Base-by-base conservation (phyloP, 345 rosid species). In the Eucalyptus marginata region DNA sequence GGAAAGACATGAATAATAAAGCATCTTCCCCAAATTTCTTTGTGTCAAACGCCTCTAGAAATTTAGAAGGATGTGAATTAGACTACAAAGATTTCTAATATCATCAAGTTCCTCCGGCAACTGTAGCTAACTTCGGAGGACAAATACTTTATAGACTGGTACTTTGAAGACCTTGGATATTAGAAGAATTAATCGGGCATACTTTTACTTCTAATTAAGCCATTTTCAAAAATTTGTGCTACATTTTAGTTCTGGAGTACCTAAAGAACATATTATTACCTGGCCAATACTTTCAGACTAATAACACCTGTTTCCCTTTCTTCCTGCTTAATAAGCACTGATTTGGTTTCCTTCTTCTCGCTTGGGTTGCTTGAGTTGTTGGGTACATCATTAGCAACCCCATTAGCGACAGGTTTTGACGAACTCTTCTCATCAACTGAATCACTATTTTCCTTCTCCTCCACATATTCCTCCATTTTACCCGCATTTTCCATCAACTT, bases 401-500 rank as follows among this genome's bases (percentile, higher is more conserved):
- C 99, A 92, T 95, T 97, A 86, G 93, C 93, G 13, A 92, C 92
- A 89, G 94, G 91, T 92, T 93, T 94, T 86, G 93, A 89, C 86
- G 90, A 87, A 31, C 91, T 89, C 56, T 91, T 89, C 80, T 90
- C 86, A 90, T 95, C 98, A 87, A 79, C 89, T 46, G 89, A 89
- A 88, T 95, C 94, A 80, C 89, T 93, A 89, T 92, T 94, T 89
- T 91, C 96, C 88, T 92, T 93, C 91, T 95, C 99, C 90, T 95
- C 99, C 36, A 86, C 95, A 90, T 94, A 95, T 68, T 98, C 99
- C 94, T 98, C 99, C 95, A 98, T 95, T 94, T 98, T 98, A 44
- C 99, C 99, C 11, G 99, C 99, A 95, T 98, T 97, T 95, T 98
- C 99, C 99, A 98, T 97, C 50, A 97, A 95, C 93, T 93, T 97